phyloP scores from a whole-genome alignment of 2,329 filamentous ascomycete genomes.

The Paecilomyces niveus region DNA sequence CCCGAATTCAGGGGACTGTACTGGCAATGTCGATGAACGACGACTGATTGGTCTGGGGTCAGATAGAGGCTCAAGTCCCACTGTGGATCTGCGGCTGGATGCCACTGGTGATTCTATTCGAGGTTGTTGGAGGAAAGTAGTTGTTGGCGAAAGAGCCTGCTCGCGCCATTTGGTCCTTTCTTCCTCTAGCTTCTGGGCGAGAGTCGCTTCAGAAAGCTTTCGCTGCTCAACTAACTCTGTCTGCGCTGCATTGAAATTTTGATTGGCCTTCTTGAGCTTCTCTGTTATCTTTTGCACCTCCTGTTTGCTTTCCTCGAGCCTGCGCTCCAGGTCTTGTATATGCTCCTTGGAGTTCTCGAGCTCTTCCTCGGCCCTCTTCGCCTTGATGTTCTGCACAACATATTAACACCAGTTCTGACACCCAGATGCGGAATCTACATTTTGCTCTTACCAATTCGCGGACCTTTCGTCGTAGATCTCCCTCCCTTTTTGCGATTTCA shows the following conservation, averaged over 20 bases:
- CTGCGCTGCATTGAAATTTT: constrained; percentile 53
- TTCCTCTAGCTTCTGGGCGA: constrained; percentile 56
- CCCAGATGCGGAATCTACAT: not conserved
- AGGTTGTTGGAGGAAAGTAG: constrained; percentile 29
- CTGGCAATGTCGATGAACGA: constrained; percentile 32
- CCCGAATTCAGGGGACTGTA: constrained; percentile 26
- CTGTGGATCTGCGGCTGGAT: constrained; percentile 30
- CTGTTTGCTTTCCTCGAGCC: constrained; percentile 58
- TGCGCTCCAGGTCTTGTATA: constrained; percentile 40
- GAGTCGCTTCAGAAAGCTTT: constrained; percentile 50
- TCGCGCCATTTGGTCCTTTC: constrained; percentile 55
- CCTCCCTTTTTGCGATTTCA: constrained; percentile 74
- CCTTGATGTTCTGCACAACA: constrained; percentile 52
- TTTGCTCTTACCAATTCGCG: constrained; percentile 63
- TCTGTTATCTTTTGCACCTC: constrained; percentile 45
- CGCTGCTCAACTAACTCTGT: constrained; percentile 54
- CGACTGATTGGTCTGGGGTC: constrained; percentile 34
- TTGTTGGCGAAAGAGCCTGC: constrained; percentile 29
- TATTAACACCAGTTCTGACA: constrained; percentile 17
- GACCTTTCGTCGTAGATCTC: constrained; percentile 80
- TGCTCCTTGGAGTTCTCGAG: constrained; percentile 56
- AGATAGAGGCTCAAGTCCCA: constrained; percentile 28
- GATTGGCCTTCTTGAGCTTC: constrained; percentile 45
- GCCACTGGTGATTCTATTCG: constrained; percentile 35
- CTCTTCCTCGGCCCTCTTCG: constrained; percentile 71